phyloP scores from a whole-genome alignment of 2,329 filamentous ascomycete genomes.

The Nectriaceae sp. region DNA sequence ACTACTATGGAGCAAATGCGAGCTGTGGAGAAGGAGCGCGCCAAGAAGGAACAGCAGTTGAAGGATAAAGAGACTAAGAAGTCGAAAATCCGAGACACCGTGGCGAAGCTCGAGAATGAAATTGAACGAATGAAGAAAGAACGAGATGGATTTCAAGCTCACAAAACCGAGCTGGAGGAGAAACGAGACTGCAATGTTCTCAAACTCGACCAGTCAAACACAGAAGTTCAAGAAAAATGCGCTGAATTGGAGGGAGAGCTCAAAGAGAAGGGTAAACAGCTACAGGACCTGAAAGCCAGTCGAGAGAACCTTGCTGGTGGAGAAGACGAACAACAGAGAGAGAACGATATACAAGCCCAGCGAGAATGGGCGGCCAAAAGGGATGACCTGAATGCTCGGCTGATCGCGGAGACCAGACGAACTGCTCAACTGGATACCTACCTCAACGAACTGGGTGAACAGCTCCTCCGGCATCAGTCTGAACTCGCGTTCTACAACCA shows the following conservation, averaged over 20 bases:
- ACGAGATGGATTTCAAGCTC: conserved; percentile 53
- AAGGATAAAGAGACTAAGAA: conserved; percentile 70
- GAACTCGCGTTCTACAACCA: conserved; percentile 48
- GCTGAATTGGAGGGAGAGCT: conserved; percentile 71
- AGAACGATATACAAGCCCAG: conserved; percentile 52
- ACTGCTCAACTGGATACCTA: conserved; percentile 49
- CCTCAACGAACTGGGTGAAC: conserved; percentile 47
- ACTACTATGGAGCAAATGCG: conserved; percentile 81
- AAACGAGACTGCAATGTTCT: conserved; percentile 54
- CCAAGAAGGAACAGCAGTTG: conserved; percentile 73
- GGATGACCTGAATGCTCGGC: conserved; percentile 52
- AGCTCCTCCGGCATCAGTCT: conserved; percentile 47
- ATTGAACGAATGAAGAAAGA: conserved; percentile 61
- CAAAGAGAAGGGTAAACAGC: conserved; percentile 64
- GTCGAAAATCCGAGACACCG: conserved; percentile 69
- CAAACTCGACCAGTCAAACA: conserved; percentile 56
- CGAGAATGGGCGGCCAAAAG: conserved; percentile 58
- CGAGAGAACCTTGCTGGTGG: conserved; percentile 63
- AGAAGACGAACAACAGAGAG: conserved; percentile 59
- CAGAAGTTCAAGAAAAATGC: conserved; percentile 64
- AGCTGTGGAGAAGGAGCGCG: conserved; percentile 74
- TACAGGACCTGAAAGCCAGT: conserved; percentile 74
- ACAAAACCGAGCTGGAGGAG: conserved; percentile 52
- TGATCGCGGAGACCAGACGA: conserved; percentile 50
- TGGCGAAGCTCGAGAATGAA: conserved; percentile 67